A percentile compares a stretch with the other conserved stretches of the same genome.
Conservation (phyloP, 2,329 filamentous ascomycete species). For the Periconia digitata region DNA sequence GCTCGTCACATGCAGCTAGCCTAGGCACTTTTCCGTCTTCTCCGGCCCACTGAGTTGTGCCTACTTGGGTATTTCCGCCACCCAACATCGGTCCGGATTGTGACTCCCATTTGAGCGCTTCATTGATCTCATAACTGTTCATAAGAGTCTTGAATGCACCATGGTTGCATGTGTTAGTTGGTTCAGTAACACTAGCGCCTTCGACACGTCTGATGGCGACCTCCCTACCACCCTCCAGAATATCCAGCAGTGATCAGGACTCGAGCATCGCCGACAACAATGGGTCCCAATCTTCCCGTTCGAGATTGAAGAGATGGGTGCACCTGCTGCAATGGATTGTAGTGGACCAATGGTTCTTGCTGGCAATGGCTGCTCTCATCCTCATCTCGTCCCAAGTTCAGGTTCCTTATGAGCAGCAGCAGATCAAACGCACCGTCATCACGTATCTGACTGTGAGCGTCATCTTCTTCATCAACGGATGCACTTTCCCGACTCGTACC, state of each 20-base stretch:
- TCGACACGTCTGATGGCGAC: background rate
- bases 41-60: no score
- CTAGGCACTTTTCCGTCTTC: no score
- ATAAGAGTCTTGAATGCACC: background rate
- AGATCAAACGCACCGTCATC: constrained; percentile 53
- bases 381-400: constrained; percentile 58
- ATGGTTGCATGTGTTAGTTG: background rate
- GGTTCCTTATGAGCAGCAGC: constrained; percentile 57
- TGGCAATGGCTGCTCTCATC: constrained; percentile 59
- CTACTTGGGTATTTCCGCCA: no score
- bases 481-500: constrained; percentile 66
- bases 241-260: background rate
- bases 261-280: background rate
- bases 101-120: no score
- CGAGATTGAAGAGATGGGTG: constrained; percentile 9
- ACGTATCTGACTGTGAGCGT: constrained; percentile 69
- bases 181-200: background rate
- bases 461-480: constrained; percentile 71
- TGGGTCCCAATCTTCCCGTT: background rate
- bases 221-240: background rate
- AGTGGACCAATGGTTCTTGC: constrained; percentile 65
- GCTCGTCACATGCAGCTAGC: no score
- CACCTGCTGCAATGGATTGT: constrained; percentile 41
- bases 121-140: no score
- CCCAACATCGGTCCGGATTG: no score